Evolutionary conservation across 768 basidiomycete genomes (phyloP).

Genomic region (Boletus pseudopeckii): DNA sequence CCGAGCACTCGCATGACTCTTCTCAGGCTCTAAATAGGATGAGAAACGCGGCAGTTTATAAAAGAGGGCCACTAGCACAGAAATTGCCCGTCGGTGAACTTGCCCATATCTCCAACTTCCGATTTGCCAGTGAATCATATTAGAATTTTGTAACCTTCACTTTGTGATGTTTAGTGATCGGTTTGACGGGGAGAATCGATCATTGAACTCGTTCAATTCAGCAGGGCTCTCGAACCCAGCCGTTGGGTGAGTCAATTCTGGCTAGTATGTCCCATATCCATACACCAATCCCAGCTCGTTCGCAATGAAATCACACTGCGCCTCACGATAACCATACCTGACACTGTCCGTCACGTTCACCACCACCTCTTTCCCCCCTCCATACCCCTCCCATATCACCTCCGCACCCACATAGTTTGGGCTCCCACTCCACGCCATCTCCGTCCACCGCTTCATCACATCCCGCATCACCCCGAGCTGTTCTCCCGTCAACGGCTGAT

Average conservation of each 20-base stretch:
- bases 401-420: constrained; percentile 11
- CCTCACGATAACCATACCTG: constrained; percentile 4
- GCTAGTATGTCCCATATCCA: not conserved
- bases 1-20: not conserved
- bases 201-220: not conserved
- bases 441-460: constrained; percentile 7
- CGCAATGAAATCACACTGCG: constrained; percentile 8
- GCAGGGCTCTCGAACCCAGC: too few relatives aligned
- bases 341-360: constrained; percentile 5
- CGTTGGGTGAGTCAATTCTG: not conserved
- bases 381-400: constrained; percentile 14
- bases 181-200: too few relatives aligned
- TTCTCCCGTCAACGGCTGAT: constrained; percentile 11
- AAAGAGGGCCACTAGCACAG: not conserved
- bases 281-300: constrained; percentile 9
- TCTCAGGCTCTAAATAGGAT: not conserved
- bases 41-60: not conserved
- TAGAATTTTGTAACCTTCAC: too few relatives aligned
- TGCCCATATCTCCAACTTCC: not conserved
- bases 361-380: constrained; percentile 3
- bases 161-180: too few relatives aligned
- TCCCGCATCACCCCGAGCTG: constrained; percentile 4
- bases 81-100: not conserved
- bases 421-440: constrained; percentile 17
- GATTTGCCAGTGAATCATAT: too few relatives aligned